Evolutionary conservation across 1,284 basidiomycete species (phyloP).

Genomic region (Phellopilus nigrolimitatus): DNA sequence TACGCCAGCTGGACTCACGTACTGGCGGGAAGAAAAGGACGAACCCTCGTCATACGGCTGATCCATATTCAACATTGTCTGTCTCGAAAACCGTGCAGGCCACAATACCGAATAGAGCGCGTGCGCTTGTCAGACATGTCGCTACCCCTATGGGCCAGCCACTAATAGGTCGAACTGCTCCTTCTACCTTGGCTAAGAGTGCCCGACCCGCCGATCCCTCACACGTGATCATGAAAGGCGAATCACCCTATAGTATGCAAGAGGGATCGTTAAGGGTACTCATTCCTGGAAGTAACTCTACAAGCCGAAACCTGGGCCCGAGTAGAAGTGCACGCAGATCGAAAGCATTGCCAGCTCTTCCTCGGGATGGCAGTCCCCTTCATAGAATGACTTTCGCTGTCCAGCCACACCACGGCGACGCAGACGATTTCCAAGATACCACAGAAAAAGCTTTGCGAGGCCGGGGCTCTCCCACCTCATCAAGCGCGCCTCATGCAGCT

Average conservation of each 20-base stretch:
- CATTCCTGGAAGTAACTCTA: slow-evolving; percentile 7
- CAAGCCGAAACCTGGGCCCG: background rate
- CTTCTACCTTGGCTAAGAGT: background rate
- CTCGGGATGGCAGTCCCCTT: background rate
- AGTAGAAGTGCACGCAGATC: background rate
- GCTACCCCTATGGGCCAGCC: background rate
- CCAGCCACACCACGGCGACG: background rate
- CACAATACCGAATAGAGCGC: background rate
- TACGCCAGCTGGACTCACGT: background rate
- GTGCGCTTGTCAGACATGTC: background rate
- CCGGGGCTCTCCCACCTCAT: background rate
- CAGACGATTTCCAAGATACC: slow-evolving; percentile 6
- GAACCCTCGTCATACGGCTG: background rate
- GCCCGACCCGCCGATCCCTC: background rate
- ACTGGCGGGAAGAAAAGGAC: background rate
- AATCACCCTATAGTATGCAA: background rate
- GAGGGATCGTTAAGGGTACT: background rate
- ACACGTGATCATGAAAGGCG: background rate
- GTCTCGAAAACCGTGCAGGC: background rate
- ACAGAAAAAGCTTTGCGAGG: slow-evolving; percentile 7
- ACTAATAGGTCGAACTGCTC: background rate
- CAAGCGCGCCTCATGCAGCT: slow-evolving; percentile 1
- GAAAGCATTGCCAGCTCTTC: slow-evolving; percentile 15
- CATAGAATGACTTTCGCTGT: slow-evolving; percentile 1
- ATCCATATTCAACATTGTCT: background rate